These are phyloP conservation scores for Debaryomyces prosopidis DNA, from an alignment of 805 yeast genomes.

Conservation along the genomic window DNA sequence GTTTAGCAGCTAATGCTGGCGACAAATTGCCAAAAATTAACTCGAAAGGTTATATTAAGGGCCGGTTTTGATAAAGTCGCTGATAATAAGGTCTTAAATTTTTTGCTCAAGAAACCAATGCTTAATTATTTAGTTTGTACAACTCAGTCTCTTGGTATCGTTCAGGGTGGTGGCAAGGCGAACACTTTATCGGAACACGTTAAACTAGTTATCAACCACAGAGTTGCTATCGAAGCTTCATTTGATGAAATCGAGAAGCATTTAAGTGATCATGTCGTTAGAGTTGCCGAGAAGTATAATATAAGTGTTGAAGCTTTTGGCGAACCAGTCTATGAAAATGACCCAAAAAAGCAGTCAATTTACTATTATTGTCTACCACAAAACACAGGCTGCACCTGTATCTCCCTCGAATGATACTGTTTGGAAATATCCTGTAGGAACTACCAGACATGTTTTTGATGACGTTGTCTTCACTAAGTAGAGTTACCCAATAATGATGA, in stretches of 20 bases:
- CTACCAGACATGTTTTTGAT: conserved; percentile 47
- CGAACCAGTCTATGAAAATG: conserved; percentile 16
- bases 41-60: conserved; percentile 32
- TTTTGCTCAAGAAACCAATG: conserved; percentile 17
- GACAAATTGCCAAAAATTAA: conserved; percentile 17
- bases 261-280: conserved; percentile 23
- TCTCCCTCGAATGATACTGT: conserved; percentile 39
- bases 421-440: conserved; percentile 46
- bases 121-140: conserved; percentile 34
- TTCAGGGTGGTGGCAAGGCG: conserved; percentile 40
- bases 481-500: conserved; percentile 39
- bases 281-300: conserved; percentile 26
- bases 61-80: conserved; percentile 38
- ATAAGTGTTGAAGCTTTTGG: conserved; percentile 38
- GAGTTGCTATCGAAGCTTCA: conserved; percentile 33
- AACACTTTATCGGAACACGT: conserved; percentile 42
- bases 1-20: conserved; percentile 55
- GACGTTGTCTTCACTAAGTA: conserved; percentile 38
- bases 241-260: conserved; percentile 21
- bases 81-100: conserved; percentile 27
- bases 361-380: conserved; percentile 8
- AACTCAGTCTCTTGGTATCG: conserved; percentile 38
- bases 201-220: conserved; percentile 33
- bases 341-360: conserved; percentile 19
- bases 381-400: conserved; percentile 46